Evolutionary conservation across 2,329 filamentous ascomycete species (phyloP).

Genomic region (Taxawa tesnikishii): DNA sequence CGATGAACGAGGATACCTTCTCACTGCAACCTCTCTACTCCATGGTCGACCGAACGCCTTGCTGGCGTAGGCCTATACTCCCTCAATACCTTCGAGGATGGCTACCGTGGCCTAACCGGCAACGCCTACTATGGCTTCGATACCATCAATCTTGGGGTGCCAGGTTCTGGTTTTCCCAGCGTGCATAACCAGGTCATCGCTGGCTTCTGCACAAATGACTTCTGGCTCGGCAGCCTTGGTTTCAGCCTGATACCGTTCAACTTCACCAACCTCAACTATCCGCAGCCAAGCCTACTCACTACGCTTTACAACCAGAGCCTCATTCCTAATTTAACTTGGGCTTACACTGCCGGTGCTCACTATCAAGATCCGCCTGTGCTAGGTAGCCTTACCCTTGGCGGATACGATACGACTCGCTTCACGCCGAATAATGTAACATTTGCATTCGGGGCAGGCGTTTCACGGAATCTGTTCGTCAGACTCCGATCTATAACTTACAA

Average conservation of each 20-base stretch:
- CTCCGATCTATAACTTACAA: constrained; percentile 14
- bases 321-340: constrained; percentile 13
- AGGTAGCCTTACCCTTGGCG: constrained; percentile 26
- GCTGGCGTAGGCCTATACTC: constrained; percentile 19
- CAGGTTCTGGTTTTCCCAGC: constrained; percentile 12
- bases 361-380: constrained; percentile 12
- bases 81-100: constrained; percentile 12
- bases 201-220: constrained; percentile 18
- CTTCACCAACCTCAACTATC: constrained; percentile 10
- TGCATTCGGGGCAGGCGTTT: constrained; percentile 15
- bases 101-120: constrained; percentile 10
- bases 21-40: constrained; percentile 17
- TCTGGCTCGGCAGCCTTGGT: constrained; percentile 22
- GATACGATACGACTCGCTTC: constrained; percentile 28
- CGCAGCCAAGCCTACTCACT: constrained; percentile 11
- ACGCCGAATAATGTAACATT: constrained; percentile 16
- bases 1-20: constrained; percentile 13
- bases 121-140: constrained; percentile 25
- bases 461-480: constrained; percentile 13
- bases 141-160: constrained; percentile 13
- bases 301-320: constrained; percentile 9
- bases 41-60: constrained; percentile 21
- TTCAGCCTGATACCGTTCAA: constrained; percentile 12
- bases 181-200: constrained; percentile 20
- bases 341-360: constrained; percentile 17